Percentiles rank a stretch among this genome's conserved stretches.
Conservation (phyloP, 2,329 filamentous ascomycete genomes). For the Emergomyces orientalis region DNA sequence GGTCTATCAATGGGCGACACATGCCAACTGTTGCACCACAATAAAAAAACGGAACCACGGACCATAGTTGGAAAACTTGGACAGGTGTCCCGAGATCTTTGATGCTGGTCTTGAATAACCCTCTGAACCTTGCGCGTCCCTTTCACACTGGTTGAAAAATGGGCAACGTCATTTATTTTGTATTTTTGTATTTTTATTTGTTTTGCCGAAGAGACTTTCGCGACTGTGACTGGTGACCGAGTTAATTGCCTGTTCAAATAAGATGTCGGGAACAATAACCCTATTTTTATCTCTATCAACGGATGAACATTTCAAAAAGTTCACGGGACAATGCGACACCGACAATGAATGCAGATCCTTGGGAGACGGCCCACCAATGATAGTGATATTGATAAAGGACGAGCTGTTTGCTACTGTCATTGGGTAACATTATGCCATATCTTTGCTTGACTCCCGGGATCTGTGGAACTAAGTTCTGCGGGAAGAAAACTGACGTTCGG, state of each 20-base stretch:
- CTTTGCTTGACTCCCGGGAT: not conserved
- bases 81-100: not conserved
- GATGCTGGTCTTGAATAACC: not conserved
- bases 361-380: not conserved
- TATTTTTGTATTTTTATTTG: too few species aligned
- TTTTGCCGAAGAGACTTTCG: too few species aligned
- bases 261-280: not conserved
- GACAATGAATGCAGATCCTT: not conserved
- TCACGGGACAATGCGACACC: not conserved
- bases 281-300: not conserved
- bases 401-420: not conserved
- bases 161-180: too few species aligned
- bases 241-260: not conserved
- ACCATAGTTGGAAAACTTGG: constrained; percentile 2
- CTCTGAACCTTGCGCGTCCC: not conserved
- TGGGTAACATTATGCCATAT: not conserved
- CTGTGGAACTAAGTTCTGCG: not conserved
- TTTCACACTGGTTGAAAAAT: too few species aligned
- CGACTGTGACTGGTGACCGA: not conserved
- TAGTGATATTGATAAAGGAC: not conserved
- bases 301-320: not conserved
- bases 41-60: not conserved
- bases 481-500: not conserved
- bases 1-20: not conserved
- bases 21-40: too few species aligned